phyloP scores from a whole-genome alignment of 176 grass and related monocot species.

The Stipa capillata region DNA sequence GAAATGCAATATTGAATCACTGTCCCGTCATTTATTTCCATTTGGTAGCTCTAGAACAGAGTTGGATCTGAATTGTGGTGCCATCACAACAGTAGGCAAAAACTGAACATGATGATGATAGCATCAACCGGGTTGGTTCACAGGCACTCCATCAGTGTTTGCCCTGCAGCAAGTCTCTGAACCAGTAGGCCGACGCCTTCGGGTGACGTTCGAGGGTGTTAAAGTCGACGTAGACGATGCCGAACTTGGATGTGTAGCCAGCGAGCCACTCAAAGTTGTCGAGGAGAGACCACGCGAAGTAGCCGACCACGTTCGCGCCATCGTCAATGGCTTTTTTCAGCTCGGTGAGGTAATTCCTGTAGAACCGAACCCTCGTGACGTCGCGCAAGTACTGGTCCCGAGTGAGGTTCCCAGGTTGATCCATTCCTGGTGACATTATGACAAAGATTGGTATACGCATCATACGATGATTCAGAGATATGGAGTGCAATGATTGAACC shows the following conservation, averaged over 20 bases:
- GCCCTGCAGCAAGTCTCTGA: slow-evolving; percentile 24
- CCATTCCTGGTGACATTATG: slow-evolving; percentile 35
- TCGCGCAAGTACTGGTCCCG: slow-evolving; percentile 29
- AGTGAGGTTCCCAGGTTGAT: slow-evolving; percentile 40
- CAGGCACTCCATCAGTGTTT: neutral
- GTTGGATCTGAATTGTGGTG: neutral
- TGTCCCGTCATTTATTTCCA: slow-evolving; percentile 3
- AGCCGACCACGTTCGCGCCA: slow-evolving; percentile 40
- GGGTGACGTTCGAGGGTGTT: slow-evolving; percentile 32
- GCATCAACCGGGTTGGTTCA: neutral
- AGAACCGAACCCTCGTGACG: slow-evolving; percentile 22
- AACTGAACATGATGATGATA: neutral
- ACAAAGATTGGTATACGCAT: neutral
- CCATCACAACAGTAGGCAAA: neutral
- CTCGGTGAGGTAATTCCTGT: slow-evolving; percentile 29
- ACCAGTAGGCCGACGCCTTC: slow-evolving; percentile 49
- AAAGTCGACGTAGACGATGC: slow-evolving; percentile 41
- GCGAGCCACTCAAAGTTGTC: slow-evolving; percentile 51
- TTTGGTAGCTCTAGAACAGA: neutral
- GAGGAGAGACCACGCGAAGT: slow-evolving; percentile 58
- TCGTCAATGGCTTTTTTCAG: slow-evolving; percentile 45
- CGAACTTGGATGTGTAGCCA: slow-evolving; percentile 46
- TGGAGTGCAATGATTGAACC: neutral
- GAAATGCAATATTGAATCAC: neutral
- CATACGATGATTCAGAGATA: neutral